A percentile compares a stretch with the other conserved stretches of the same genome.
phyloP scores from a whole-genome alignment of 208 protist species.

The Crithidia acanthocephali region DNA sequence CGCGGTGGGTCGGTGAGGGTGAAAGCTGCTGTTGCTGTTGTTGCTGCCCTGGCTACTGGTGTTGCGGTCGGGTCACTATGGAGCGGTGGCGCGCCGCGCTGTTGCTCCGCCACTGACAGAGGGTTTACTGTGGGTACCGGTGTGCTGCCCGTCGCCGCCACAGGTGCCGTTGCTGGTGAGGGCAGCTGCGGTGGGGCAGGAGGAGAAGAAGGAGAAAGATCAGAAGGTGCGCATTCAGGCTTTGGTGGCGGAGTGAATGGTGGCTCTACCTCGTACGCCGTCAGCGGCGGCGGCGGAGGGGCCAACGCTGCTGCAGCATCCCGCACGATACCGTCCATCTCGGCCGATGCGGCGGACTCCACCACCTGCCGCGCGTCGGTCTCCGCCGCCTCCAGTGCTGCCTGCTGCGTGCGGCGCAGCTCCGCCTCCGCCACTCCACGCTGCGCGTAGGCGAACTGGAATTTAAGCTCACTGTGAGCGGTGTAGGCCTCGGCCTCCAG shows the following conservation, averaged over 20 bases:
- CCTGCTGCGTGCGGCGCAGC: slow-evolving; percentile 22
- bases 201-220: neutral
- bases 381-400: slow-evolving; percentile 36
- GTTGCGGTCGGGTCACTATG: neutral
- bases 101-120: neutral
- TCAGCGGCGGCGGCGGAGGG: slow-evolving; percentile 14
- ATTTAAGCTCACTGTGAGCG: slow-evolving; percentile 45
- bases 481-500: slow-evolving; percentile 59
- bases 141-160: no score
- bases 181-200: neutral
- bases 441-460: slow-evolving; percentile 33
- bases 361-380: slow-evolving; percentile 14
- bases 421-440: slow-evolving; percentile 18
- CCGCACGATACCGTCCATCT: neutral
- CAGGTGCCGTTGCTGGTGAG: no score
- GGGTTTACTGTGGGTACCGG: no score
- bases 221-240: neutral
- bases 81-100: neutral
- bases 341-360: neutral
- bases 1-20: slow-evolving; percentile 22
- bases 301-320: slow-evolving; percentile 7
- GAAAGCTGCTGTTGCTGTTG: slow-evolving; percentile 1
- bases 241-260: neutral
- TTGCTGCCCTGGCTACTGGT: neutral
- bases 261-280: slow-evolving; percentile 3